Conservation (phyloP, 1,284 basidiomycete species). For the Moniliella sp. region DNA sequence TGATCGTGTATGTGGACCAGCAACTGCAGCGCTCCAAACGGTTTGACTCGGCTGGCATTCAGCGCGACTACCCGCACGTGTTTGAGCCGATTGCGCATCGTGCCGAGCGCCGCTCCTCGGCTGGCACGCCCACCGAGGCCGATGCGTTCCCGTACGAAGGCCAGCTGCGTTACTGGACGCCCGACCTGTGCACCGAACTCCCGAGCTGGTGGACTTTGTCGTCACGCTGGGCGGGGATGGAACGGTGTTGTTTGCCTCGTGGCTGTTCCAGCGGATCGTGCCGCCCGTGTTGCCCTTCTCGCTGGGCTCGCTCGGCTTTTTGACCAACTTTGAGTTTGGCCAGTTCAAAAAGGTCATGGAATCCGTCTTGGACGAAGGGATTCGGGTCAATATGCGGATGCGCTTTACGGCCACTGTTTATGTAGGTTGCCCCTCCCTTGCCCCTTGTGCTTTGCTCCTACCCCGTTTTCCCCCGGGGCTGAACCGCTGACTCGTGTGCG, state of each 20-base stretch:
- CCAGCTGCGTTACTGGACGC: slow-evolving; percentile 88
- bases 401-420: slow-evolving; percentile 96
- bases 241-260: slow-evolving; percentile 93
- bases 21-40: slow-evolving; percentile 76
- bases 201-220: slow-evolving; percentile 92
- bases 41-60: slow-evolving; percentile 75
- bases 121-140: slow-evolving; percentile 1
- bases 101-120: slow-evolving; percentile 1
- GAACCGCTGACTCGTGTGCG: too few species aligned
- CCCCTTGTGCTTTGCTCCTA: too few species aligned
- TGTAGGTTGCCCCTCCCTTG: too few species aligned
- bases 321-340: slow-evolving; percentile 90
- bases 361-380: slow-evolving; percentile 69
- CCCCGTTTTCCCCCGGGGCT: too few species aligned
- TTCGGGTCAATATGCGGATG: slow-evolving; percentile 93
- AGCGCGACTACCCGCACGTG: slow-evolving; percentile 63
- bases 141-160: slow-evolving; percentile 40
- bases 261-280: slow-evolving; percentile 93
- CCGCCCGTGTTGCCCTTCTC: slow-evolving; percentile 92
- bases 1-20: slow-evolving; percentile 57
- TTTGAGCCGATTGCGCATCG: slow-evolving; percentile 49
- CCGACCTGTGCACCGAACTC: slow-evolving; percentile 78
- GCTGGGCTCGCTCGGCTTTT: slow-evolving; percentile 89
- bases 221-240: slow-evolving; percentile 83
- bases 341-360: slow-evolving; percentile 71